These are phyloP conservation scores for Suillus cothurnatus DNA, from an alignment of 768 basidiomycete species.

Conservation along the genomic window DNA sequence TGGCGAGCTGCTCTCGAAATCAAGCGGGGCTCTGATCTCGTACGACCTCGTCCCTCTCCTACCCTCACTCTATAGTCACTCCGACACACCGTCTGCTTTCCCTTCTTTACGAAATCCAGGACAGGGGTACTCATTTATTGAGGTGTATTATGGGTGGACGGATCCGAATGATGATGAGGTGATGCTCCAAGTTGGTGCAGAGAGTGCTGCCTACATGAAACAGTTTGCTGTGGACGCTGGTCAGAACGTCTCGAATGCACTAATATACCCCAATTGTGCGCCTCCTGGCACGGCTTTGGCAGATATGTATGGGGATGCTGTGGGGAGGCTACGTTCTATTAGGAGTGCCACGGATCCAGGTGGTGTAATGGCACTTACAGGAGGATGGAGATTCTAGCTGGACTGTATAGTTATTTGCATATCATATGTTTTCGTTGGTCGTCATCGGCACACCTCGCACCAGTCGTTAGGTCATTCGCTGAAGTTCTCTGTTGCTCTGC, in stretches of 20 bases:
- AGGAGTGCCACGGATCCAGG: slow-evolving; percentile 54
- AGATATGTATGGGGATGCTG: slow-evolving; percentile 52
- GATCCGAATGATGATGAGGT: slow-evolving; percentile 35
- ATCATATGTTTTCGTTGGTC: too few relatives aligned
- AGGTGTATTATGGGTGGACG: slow-evolving; percentile 51
- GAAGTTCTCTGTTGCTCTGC: too few relatives aligned
- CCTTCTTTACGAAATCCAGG: slow-evolving; percentile 40
- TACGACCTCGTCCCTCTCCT: slow-evolving; percentile 52
- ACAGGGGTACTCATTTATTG: slow-evolving; percentile 42
- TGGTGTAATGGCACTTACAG: slow-evolving; percentile 66
- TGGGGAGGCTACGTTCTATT: slow-evolving; percentile 42
- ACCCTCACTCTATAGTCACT: slow-evolving; percentile 42
- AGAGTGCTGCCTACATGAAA: slow-evolving; percentile 43
- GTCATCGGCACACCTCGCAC: too few relatives aligned
- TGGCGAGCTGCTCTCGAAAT: slow-evolving; percentile 10
- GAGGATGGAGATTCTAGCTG: slow-evolving; percentile 55
- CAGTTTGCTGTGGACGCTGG: slow-evolving; percentile 40
- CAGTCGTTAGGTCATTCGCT: too few relatives aligned
- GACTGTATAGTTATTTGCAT: too few relatives aligned
- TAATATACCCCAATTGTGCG: slow-evolving; percentile 66
- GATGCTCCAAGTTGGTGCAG: slow-evolving; percentile 43
- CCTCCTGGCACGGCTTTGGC: slow-evolving; percentile 51
- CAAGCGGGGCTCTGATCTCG: slow-evolving; percentile 10
- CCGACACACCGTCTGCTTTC: slow-evolving; percentile 44
- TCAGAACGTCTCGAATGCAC: slow-evolving; percentile 39